Conservation (phyloP, 2,329 filamentous ascomycete species). For the Fusarium graminum region DNA sequence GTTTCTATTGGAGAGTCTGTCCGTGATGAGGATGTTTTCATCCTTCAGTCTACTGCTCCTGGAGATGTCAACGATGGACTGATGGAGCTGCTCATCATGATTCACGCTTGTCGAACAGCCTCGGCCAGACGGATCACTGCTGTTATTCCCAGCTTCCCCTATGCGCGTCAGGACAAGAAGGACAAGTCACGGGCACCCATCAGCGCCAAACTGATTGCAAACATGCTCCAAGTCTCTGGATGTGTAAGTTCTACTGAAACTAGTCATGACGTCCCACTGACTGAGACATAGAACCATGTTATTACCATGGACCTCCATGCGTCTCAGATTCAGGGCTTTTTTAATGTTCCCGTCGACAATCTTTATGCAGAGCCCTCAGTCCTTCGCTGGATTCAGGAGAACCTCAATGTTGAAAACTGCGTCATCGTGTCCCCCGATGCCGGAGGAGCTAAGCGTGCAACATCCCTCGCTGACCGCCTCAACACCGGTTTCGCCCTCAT, state of each 20-base stretch:
- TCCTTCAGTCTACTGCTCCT: constrained; percentile 92
- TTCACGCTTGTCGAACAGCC: constrained; percentile 83
- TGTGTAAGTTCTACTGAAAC: constrained; percentile 62
- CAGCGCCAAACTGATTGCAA: constrained; percentile 93
- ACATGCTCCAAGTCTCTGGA: constrained; percentile 96
- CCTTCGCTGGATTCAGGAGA: constrained; percentile 89
- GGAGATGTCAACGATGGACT: constrained; percentile 98
- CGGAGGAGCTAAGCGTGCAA: constrained; percentile 93
- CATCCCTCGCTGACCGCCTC: constrained; percentile 90
- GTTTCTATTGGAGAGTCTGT: constrained; percentile 97
- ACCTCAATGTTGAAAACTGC: constrained; percentile 83
- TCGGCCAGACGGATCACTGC: constrained; percentile 90
- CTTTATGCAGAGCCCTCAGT: constrained; percentile 95
- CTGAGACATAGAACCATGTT: constrained; percentile 61
- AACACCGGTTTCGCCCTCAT: constrained; percentile 94
- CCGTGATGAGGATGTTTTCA: constrained; percentile 98
- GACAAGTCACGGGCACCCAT: constrained; percentile 95
- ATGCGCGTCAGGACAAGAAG: constrained; percentile 97
- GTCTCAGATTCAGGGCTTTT: constrained; percentile 95
- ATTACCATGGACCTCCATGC: constrained; percentile 98
- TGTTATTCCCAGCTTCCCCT: constrained; percentile 95
- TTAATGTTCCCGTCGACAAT: constrained; percentile 82
- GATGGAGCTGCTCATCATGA: constrained; percentile 99
- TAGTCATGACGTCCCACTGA: constrained; percentile 20
- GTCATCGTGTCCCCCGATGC: constrained; percentile 97